Percentiles rank a stretch among this genome's conserved stretches.
Conservation (phyloP, 1,284 basidiomycete species). For the Cryptococcus floricola region DNA sequence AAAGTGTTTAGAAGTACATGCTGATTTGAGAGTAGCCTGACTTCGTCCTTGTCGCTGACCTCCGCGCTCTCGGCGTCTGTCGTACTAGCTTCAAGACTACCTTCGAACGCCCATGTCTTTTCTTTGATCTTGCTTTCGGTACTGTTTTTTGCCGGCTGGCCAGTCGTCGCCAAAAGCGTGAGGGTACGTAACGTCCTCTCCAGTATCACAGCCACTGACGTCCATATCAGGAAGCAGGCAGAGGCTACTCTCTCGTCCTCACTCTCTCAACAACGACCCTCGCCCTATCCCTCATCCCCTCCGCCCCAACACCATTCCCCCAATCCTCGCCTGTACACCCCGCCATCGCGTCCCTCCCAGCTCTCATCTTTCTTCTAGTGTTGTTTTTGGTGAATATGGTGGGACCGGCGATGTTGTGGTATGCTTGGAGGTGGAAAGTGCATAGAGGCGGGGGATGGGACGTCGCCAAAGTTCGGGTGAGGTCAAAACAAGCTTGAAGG, state of each 20-base stretch:
- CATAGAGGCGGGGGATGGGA: conserved; percentile 43
- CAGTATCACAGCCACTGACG: no score
- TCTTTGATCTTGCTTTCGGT: conserved; percentile 83
- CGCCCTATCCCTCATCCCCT: conserved; percentile 30
- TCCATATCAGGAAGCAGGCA: conserved; percentile 26
- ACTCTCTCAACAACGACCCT: conserved; percentile 33
- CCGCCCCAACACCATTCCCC: not conserved
- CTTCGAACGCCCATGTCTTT: conserved; percentile 81
- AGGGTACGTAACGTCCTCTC: conserved; percentile 55
- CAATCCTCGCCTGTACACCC: not conserved
- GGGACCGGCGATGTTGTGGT: conserved; percentile 40
- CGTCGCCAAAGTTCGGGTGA: conserved; percentile 35
- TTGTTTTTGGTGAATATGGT: conserved; percentile 32
- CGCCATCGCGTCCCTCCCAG: conserved; percentile 14
- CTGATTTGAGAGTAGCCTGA: conserved; percentile 57
- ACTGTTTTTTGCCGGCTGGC: conserved; percentile 79
- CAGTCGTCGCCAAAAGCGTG: conserved; percentile 71
- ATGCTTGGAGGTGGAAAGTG: conserved; percentile 44
- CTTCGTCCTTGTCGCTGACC: conserved; percentile 88
- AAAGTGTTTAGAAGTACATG: not conserved
- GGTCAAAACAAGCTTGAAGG: not conserved
- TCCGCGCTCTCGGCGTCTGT: conserved; percentile 91
- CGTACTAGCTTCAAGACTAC: conserved; percentile 85
- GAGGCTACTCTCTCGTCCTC: conserved; percentile 28
- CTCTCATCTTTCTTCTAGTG: conserved; percentile 21